Percentiles rank a stretch among this genome's conserved stretches.
Evolutionary conservation across 345 rosid genomes (phyloP).

Genomic region (Melaleuca alternifolia): DNA sequence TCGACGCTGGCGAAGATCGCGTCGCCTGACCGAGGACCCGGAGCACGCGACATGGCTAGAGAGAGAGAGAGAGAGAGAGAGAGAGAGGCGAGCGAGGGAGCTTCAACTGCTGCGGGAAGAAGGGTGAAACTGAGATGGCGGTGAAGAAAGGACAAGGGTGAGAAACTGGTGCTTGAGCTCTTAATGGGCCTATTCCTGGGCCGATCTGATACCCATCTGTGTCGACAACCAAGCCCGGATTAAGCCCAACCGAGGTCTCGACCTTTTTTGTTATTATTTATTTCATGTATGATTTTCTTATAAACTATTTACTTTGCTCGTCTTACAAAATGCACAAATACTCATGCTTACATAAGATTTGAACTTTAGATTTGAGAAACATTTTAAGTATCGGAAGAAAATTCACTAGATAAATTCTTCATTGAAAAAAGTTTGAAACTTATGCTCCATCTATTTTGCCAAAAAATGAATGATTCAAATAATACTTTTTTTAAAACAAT

Average conservation of each 20-base stretch:
- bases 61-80: background rate
- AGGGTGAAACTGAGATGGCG: background rate
- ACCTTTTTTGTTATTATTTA: background rate
- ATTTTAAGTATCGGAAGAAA: background rate
- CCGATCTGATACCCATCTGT: background rate
- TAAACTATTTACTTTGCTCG: background rate
- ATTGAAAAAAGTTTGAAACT: no score
- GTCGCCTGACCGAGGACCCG: slow-evolving; percentile 84
- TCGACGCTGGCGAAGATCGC: slow-evolving; percentile 85
- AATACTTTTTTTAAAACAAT: no score
- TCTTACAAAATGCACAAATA: background rate
- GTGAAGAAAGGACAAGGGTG: background rate
- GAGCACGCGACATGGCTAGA: slow-evolving; percentile 15
- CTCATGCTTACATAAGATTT: rapidly evolving
- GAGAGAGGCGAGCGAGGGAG: no score
- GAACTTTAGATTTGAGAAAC: background rate
- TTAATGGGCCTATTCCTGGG: background rate
- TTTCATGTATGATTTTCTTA: background rate
- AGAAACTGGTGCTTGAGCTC: background rate
- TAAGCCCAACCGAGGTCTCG: background rate
- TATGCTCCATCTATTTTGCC: no score
- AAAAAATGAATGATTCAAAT: no score
- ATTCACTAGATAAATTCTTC: no score
- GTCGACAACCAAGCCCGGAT: background rate
- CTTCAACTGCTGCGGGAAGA: background rate